Evolutionary conservation across 2,329 filamentous ascomycete species (phyloP).

Genomic region (Alternaria incomplexa): DNA sequence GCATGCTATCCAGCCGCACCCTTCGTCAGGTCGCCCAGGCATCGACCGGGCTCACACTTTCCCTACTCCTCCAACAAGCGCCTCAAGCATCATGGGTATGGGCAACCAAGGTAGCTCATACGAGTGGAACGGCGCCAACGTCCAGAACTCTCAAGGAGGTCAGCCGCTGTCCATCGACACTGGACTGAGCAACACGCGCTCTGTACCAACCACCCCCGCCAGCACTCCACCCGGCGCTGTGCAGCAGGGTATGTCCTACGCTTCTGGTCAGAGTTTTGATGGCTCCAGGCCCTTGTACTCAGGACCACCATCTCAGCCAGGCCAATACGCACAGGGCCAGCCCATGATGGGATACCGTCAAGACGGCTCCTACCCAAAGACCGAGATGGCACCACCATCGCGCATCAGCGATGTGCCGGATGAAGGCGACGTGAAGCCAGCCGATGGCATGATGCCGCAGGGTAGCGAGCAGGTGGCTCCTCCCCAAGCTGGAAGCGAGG

Average conservation of each 20-base stretch:
- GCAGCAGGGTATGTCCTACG: constrained; percentile 81
- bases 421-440: constrained; percentile 67
- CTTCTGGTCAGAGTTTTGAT: constrained; percentile 74
- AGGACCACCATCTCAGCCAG: constrained; percentile 68
- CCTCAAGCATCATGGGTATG: constrained; percentile 84
- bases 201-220: constrained; percentile 88
- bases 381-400: constrained; percentile 85
- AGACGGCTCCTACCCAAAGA: constrained; percentile 70
- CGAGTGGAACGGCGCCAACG: constrained; percentile 69
- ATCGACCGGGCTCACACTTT: constrained; percentile 86
- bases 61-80: constrained; percentile 89
- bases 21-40: constrained; percentile 68
- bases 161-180: constrained; percentile 85
- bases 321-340: constrained; percentile 71
- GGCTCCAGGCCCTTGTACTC: constrained; percentile 80
- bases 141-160: constrained; percentile 59
- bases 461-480: constrained; percentile 59
- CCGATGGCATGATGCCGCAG: constrained; percentile 64
- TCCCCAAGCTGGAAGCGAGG: constrained; percentile 67
- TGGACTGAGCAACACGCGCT: constrained; percentile 76
- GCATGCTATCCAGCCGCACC: constrained; percentile 67
- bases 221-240: constrained; percentile 85
- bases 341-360: constrained; percentile 67
- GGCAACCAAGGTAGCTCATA: constrained; percentile 75
- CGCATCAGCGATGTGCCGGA: constrained; percentile 66